Evolutionary conservation across 352 stramenopile genomes (phyloP).

Genomic region (Phytopythium litorale): DNA sequence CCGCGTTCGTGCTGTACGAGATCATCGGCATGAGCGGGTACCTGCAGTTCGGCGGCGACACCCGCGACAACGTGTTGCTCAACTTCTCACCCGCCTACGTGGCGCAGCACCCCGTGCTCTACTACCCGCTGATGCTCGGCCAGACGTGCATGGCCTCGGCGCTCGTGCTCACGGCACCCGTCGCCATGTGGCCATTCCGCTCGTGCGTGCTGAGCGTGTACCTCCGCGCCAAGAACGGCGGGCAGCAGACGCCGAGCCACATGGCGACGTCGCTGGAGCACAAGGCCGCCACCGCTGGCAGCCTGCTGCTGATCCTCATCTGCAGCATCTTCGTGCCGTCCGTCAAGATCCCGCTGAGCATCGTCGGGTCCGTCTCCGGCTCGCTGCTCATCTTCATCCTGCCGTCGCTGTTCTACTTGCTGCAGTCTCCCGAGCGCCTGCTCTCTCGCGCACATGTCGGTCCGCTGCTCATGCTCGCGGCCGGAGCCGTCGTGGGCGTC

Average conservation of each 20-base stretch:
- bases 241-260: constrained; percentile 59
- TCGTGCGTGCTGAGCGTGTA: constrained; percentile 69
- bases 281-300: constrained; percentile 40
- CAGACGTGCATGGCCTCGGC: constrained; percentile 63
- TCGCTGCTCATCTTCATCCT: constrained; percentile 83
- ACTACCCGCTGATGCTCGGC: constrained; percentile 45
- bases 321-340: constrained; percentile 75
- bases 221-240: constrained; percentile 58
- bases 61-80: constrained; percentile 72
- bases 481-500: constrained; percentile 42
- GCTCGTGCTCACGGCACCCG: constrained; percentile 57
- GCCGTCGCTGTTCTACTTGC: constrained; percentile 71
- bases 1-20: constrained; percentile 71
- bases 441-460: constrained; percentile 36
- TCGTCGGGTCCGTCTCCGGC: constrained; percentile 71
- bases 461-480: constrained; percentile 54
- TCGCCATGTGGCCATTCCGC: constrained; percentile 78
- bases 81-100: constrained; percentile 75
- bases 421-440: constrained; percentile 43
- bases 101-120: constrained; percentile 30
- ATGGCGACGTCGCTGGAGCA: constrained; percentile 43
- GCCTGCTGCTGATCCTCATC: constrained; percentile 52
- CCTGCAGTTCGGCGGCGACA: constrained; percentile 57
- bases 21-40: constrained; percentile 66
- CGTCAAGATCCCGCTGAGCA: constrained; percentile 75